Percentiles rank a stretch among this genome's conserved stretches.
These are phyloP conservation scores for Penicillium griseofulvum DNA, from an alignment of 2,329 filamentous ascomycete species.

Conservation along the genomic window DNA sequence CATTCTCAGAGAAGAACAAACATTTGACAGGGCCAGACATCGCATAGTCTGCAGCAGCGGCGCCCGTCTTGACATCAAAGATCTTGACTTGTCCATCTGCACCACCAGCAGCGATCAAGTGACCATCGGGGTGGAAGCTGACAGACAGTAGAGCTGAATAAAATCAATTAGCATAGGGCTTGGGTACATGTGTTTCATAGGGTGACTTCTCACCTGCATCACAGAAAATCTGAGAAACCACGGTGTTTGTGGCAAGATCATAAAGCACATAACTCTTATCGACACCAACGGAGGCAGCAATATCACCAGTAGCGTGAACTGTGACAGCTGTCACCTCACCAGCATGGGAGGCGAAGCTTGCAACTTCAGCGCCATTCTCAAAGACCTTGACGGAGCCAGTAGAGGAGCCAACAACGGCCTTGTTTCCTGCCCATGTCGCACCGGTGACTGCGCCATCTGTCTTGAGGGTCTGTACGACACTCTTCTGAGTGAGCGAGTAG, in stretches of 20 bases:
- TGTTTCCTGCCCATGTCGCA: constrained; percentile 59
- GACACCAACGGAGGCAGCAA: constrained; percentile 80
- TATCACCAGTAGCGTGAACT: constrained; percentile 75
- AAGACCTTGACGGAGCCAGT: constrained; percentile 79
- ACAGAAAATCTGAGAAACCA: constrained; percentile 74
- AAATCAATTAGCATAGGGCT: constrained; percentile 18
- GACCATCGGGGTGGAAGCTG: constrained; percentile 94
- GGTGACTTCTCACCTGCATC: constrained; percentile 64
- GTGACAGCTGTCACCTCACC: constrained; percentile 75
- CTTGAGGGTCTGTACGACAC: constrained; percentile 68
- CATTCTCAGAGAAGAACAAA: constrained; percentile 90
- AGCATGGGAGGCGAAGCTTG: constrained; percentile 75
- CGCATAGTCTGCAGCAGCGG: constrained; percentile 71
- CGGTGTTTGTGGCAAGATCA: constrained; percentile 66
- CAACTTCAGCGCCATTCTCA: constrained; percentile 66
- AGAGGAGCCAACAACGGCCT: constrained; percentile 69
- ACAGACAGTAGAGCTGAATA: constrained; percentile 67
- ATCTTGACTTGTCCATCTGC: constrained; percentile 77
- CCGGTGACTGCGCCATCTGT: constrained; percentile 65
- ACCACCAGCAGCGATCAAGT: constrained; percentile 84
- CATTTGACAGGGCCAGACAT: constrained; percentile 65
- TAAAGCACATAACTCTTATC: constrained; percentile 95
- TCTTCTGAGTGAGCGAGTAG: constrained; percentile 73
- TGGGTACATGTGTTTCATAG: constrained; percentile 8
- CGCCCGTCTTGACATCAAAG: constrained; percentile 79